These are phyloP conservation scores for Apophysomyces elegans DNA, from an alignment of 371 early-diverging fungal species.

Conservation along the genomic window DNA sequence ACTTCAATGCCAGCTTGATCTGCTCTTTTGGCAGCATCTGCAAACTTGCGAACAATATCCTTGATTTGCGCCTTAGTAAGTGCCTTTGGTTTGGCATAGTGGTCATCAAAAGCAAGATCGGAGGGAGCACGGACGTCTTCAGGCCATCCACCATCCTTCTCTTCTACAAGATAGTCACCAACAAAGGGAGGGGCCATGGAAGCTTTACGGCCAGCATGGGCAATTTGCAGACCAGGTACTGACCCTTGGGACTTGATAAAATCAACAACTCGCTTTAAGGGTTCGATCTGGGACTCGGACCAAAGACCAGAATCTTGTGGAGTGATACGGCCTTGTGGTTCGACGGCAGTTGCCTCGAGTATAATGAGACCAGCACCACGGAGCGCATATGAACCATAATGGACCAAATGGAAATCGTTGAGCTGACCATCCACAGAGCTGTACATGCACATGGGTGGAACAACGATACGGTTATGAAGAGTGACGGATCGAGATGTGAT, in stretches of 20 bases:
- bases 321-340: slow-evolving; percentile 77
- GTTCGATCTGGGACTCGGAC: slow-evolving; percentile 73
- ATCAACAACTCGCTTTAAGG: slow-evolving; percentile 63
- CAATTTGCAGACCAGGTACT: slow-evolving; percentile 75
- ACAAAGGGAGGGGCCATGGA: slow-evolving; percentile 62
- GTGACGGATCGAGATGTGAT: slow-evolving; percentile 59
- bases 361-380: slow-evolving; percentile 78
- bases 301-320: slow-evolving; percentile 79
- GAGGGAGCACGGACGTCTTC: slow-evolving; percentile 68
- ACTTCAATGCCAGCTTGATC: slow-evolving; percentile 78
- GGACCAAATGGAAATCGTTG: slow-evolving; percentile 61
- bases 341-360: slow-evolving; percentile 82
- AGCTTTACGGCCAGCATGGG: slow-evolving; percentile 86
- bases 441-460: slow-evolving; percentile 83
- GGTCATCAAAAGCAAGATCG: slow-evolving; percentile 43
- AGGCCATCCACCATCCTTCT: slow-evolving; percentile 76
- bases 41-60: slow-evolving; percentile 60
- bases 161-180: slow-evolving; percentile 57
- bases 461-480: slow-evolving; percentile 75
- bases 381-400: slow-evolving; percentile 74
- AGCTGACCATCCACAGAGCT: slow-evolving; percentile 26
- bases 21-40: slow-evolving; percentile 65
- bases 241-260: slow-evolving; percentile 67
- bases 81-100: slow-evolving; percentile 56
- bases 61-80: slow-evolving; percentile 66